These are phyloP conservation scores for Cunninghamia lanceolata DNA, from an alignment of 75 land plant species.

Conservation along the genomic window DNA sequence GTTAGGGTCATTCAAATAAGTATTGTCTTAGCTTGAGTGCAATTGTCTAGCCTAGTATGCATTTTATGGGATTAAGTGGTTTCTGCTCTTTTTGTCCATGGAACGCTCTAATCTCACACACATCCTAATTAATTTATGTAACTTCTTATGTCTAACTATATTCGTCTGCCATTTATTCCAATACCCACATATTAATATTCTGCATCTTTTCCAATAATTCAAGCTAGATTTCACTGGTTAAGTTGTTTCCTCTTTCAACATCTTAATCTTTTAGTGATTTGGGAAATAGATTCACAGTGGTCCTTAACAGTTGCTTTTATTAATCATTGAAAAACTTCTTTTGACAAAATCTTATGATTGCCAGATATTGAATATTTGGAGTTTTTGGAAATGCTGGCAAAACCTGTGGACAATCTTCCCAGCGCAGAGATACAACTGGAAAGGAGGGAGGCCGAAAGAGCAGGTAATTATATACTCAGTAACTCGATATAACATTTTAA, in stretches of 20 bases:
- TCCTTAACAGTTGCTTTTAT: neutral
- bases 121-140: neutral
- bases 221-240: neutral
- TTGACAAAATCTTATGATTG: conserved; percentile 12
- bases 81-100: neutral
- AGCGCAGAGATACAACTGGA: conserved; percentile 97
- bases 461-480: conserved; percentile 28
- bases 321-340: neutral
- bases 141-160: neutral
- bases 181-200: neutral
- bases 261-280: neutral
- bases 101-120: neutral
- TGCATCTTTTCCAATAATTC: neutral
- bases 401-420: conserved; percentile 87
- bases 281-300: neutral
- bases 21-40: neutral
- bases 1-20: neutral
- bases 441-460: conserved; percentile 80
- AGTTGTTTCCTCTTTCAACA: neutral
- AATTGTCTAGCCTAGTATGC: neutral
- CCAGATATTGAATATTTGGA: conserved; percentile 91
- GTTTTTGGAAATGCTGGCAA: conserved; percentile 69
- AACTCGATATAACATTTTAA: neutral
- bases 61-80: neutral
- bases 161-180: neutral